phyloP scores from a whole-genome alignment of 495 filamentous ascomycete genomes.

The Neurospora sp. region DNA sequence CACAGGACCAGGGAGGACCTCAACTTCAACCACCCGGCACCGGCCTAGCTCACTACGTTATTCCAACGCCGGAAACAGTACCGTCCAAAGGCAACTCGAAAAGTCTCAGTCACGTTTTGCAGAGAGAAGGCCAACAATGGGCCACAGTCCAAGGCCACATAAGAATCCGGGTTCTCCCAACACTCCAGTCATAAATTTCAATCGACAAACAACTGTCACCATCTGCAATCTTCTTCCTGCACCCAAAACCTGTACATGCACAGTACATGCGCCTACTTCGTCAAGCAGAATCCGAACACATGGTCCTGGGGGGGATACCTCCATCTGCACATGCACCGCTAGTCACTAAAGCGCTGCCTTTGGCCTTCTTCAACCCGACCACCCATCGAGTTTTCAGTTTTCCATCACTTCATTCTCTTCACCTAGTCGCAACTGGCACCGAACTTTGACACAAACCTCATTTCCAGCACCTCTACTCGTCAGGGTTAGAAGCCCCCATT shows the following conservation, averaged over 20 bases:
- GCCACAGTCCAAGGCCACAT: not conserved
- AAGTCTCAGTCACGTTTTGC: too few species aligned
- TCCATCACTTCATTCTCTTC: not conserved
- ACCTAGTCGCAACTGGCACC: not conserved
- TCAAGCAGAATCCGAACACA: not conserved
- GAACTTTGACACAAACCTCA: not conserved
- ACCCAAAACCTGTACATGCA: not conserved
- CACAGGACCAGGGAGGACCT: too few species aligned
- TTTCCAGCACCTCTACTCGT: not conserved
- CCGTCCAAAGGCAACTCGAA: too few species aligned
- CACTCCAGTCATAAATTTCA: not conserved
- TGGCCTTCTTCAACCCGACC: not conserved
- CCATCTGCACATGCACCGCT: not conserved
- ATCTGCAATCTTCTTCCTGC: not conserved
- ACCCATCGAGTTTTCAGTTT: not conserved
- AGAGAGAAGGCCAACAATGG: too few species aligned
- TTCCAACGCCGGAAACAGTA: too few species aligned
- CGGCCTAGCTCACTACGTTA: too few species aligned
- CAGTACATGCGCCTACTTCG: not conserved
- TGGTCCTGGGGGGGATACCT: not conserved
- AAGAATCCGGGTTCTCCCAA: accelerated
- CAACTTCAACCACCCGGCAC: too few species aligned
- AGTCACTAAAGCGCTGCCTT: not conserved
- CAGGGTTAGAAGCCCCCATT: not conserved
- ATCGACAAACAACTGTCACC: not conserved